Percentiles rank a stretch among this genome's conserved stretches.
Conservation (phyloP, 768 basidiomycete species). For the Mycena galericulata region DNA sequence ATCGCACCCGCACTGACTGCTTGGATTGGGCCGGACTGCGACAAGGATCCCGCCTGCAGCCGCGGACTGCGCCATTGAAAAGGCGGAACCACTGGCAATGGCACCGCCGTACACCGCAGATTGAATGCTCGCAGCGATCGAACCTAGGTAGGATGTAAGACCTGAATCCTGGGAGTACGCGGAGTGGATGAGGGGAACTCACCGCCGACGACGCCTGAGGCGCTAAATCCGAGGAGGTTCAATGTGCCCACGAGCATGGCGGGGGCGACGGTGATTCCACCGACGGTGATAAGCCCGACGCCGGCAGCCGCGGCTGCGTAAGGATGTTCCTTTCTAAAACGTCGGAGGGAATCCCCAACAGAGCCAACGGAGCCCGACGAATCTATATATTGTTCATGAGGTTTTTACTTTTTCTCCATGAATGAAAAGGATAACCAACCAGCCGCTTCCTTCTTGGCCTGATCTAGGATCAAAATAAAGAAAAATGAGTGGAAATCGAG, state of each 20-base stretch:
- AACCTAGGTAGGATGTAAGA: not conserved
- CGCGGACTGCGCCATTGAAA: slow-evolving; percentile 6
- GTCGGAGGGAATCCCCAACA: not conserved
- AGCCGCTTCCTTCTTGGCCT: slow-evolving; percentile 1
- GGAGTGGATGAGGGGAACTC: not conserved
- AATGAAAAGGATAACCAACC: not conserved
- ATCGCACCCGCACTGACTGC: slow-evolving; percentile 7
- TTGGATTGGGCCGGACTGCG: not conserved
- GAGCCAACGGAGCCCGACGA: too few species aligned
- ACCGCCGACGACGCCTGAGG: slow-evolving; percentile 10
- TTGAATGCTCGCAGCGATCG: not conserved
- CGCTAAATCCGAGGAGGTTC: slow-evolving; percentile 9
- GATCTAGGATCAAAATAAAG: not conserved
- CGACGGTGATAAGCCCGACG: slow-evolving; percentile 2
- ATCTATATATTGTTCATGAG: not conserved
- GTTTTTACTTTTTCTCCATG: not conserved
- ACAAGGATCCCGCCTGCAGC: slow-evolving; percentile 5
- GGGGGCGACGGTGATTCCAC: slow-evolving; percentile 5
- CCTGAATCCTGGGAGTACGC: not conserved
- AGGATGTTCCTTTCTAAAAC: slow-evolving; percentile 13
- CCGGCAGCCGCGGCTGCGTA: slow-evolving; percentile 13
- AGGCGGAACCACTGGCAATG: slow-evolving; percentile 6
- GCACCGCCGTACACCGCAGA: not conserved
- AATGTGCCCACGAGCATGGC: slow-evolving; percentile 11
- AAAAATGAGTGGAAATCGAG: too few species aligned